A percentile compares a stretch with the other conserved stretches of the same genome.
phyloP scores from a whole-genome alignment of 208 protist species.

The Leishmania tropica region DNA sequence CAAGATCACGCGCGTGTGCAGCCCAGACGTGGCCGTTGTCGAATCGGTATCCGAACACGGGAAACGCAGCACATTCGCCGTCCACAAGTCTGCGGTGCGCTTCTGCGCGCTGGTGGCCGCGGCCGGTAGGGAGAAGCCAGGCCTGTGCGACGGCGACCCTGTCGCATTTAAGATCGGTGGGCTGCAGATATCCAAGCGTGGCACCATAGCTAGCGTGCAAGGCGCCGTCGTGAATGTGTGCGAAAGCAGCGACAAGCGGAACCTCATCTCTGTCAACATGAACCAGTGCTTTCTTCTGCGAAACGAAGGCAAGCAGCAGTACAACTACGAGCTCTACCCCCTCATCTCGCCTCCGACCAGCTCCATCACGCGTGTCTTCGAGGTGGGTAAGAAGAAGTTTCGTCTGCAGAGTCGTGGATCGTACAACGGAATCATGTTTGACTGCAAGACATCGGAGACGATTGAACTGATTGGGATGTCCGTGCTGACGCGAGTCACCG shows the following conservation, averaged over 20 bases:
- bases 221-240: constrained; percentile 53
- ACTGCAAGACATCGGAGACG: constrained; percentile 70
- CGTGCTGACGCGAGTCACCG: constrained; percentile 69
- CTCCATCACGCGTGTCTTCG: constrained; percentile 73
- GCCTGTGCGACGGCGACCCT: constrained; percentile 44
- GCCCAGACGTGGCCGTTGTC: constrained; percentile 74
- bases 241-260: constrained; percentile 63
- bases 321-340: constrained; percentile 52
- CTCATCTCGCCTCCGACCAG: constrained; percentile 63
- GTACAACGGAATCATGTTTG: constrained; percentile 93
- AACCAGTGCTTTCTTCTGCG: constrained; percentile 71
- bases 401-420: constrained; percentile 65
- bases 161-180: constrained; percentile 65
- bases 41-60: constrained; percentile 45
- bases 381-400: constrained; percentile 84
- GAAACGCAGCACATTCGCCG: constrained; percentile 31
- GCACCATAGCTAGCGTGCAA: constrained; percentile 41
- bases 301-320: constrained; percentile 65
- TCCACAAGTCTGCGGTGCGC: constrained; percentile 73
- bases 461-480: constrained; percentile 77
- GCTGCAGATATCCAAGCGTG: constrained; percentile 65
- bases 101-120: constrained; percentile 73
- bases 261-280: constrained; percentile 47
- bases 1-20: constrained; percentile 53
- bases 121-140: constrained; percentile 1